A percentile compares a stretch with the other conserved stretches of the same genome.
Evolutionary conservation across 192 early-diverging fungal species (phyloP).

Genomic region (Backusella luteola): DNA sequence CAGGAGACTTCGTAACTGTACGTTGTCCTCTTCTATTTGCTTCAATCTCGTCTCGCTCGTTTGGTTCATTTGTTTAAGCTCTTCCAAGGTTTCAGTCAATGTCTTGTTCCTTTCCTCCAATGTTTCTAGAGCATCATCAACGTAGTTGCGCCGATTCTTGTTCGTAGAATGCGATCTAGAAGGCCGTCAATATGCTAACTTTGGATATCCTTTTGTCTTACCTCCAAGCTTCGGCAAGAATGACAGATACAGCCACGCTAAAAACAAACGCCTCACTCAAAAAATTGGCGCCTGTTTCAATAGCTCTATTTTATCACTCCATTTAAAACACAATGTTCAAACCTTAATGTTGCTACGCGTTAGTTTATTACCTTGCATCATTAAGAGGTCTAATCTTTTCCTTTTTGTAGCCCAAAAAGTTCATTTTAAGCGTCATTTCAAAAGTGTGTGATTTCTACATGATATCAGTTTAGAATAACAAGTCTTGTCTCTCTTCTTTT

Average conservation of each 20-base stretch:
- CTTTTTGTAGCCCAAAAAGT: conserved; percentile 71
- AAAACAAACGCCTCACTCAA: conserved; percentile 77
- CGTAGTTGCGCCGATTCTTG: conserved; percentile 46
- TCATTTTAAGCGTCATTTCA: conserved; percentile 86
- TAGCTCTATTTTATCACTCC: conserved; percentile 43
- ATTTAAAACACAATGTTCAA: not conserved
- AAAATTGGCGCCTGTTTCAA: conserved; percentile 83
- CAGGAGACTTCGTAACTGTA: conserved; percentile 39
- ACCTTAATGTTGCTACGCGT: not conserved
- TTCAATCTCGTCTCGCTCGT: conserved; percentile 32
- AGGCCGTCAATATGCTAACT: too few relatives aligned
- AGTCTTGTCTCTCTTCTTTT: too few relatives aligned
- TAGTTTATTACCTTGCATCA: conserved; percentile 55
- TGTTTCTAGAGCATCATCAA: conserved; percentile 54
- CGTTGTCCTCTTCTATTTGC: conserved; percentile 42
- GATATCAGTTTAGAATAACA: too few relatives aligned
- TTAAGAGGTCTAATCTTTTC: conserved; percentile 78
- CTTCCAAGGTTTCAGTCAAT: conserved; percentile 43
- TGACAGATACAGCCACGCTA: conserved; percentile 68
- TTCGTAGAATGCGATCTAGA: conserved; percentile 46
- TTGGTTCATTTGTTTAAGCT: conserved; percentile 18
- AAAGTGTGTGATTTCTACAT: conserved; percentile 58
- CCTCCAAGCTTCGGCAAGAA: conserved; percentile 69
- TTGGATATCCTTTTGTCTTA: conserved; percentile 20
- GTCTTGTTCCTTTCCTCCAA: conserved; percentile 44